phyloP scores from a whole-genome alignment of 441 rosid species.

The Hura crepitans region DNA sequence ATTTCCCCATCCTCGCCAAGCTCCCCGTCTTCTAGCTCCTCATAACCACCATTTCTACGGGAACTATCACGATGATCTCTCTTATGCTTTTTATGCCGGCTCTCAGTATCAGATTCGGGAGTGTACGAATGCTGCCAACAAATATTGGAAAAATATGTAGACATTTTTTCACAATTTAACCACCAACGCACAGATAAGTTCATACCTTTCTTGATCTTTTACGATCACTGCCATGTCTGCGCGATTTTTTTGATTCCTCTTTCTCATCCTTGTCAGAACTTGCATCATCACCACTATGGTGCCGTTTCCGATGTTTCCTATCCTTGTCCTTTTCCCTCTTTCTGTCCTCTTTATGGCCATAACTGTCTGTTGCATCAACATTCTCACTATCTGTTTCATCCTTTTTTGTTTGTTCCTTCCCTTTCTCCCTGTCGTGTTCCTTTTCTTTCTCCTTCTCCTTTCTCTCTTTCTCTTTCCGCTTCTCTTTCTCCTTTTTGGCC shows the following conservation, averaged over 20 bases:
- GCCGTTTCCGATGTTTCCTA: constrained; percentile 80
- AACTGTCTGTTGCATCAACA: constrained; percentile 52
- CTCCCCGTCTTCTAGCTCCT: constrained; percentile 92
- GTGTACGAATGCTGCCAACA: constrained; percentile 66
- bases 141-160: constrained; percentile 13
- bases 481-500: constrained; percentile 42
- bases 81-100: constrained; percentile 59
- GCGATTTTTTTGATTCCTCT: constrained; percentile 72
- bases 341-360: constrained; percentile 65
- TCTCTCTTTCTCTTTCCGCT: constrained; percentile 46
- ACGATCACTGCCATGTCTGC: constrained; percentile 76
- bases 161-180: constrained; percentile 9
- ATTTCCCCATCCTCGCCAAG: constrained; percentile 57
- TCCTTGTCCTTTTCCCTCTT: constrained; percentile 77
- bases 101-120: constrained; percentile 83
- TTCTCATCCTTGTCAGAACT: constrained; percentile 85
- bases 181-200: not conserved
- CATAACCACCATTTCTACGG: constrained; percentile 46
- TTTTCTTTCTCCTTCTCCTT: constrained; percentile 50
- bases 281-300: constrained; percentile 71
- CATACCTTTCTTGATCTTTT: constrained; percentile 89
- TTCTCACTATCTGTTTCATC: constrained; percentile 88
- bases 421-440: constrained; percentile 65
- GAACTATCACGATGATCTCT: constrained; percentile 63
- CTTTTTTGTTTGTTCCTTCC: constrained; percentile 61